Evolutionary conservation across 805 yeast species (phyloP).

Genomic region (Ogataea salicorniae): DNA sequence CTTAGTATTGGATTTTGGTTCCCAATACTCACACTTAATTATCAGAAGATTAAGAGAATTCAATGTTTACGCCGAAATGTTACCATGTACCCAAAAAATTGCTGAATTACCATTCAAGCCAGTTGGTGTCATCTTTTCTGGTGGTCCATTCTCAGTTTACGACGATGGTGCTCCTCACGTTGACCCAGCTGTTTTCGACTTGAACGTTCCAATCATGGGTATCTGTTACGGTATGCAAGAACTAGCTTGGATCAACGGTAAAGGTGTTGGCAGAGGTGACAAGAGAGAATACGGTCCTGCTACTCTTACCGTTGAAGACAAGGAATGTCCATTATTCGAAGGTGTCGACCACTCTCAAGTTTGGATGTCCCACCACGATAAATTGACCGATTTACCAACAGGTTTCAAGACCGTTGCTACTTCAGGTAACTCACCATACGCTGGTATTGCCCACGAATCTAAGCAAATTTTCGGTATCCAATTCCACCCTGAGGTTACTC

Average conservation of each 20-base stretch:
- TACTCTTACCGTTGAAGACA: slow-evolving; percentile 75
- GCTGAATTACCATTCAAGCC: slow-evolving; percentile 90
- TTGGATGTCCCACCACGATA: slow-evolving; percentile 99
- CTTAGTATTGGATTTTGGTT: slow-evolving; percentile 94
- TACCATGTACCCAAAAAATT: slow-evolving; percentile 98
- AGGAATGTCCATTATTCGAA: slow-evolving; percentile 64
- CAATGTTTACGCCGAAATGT: slow-evolving; percentile 98
- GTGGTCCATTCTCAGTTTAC: slow-evolving; percentile 97
- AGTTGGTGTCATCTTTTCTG: slow-evolving; percentile 91
- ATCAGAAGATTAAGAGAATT: slow-evolving; percentile 97
- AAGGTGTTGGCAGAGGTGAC: slow-evolving; percentile 91
- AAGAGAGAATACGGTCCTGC: slow-evolving; percentile 99
- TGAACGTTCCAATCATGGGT: slow-evolving; percentile 91
- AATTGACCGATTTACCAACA: slow-evolving; percentile 81
- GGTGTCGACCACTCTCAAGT: slow-evolving; percentile 93
- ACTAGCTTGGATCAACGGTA: slow-evolving; percentile 95
- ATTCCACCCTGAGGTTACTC: slow-evolving; percentile 99
- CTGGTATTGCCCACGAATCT: slow-evolving; percentile 78
- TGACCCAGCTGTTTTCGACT: slow-evolving; percentile 86
- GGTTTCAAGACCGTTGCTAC: slow-evolving; percentile 88
- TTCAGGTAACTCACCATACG: slow-evolving; percentile 91
- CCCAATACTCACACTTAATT: slow-evolving; percentile 95
- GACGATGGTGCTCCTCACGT: slow-evolving; percentile 96
- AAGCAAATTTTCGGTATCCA: slow-evolving; percentile 88
- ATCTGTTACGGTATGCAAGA: slow-evolving; percentile 99